phyloP scores from a whole-genome alignment of 2,329 filamentous ascomycete species.

The Alternaria tenuissima region DNA sequence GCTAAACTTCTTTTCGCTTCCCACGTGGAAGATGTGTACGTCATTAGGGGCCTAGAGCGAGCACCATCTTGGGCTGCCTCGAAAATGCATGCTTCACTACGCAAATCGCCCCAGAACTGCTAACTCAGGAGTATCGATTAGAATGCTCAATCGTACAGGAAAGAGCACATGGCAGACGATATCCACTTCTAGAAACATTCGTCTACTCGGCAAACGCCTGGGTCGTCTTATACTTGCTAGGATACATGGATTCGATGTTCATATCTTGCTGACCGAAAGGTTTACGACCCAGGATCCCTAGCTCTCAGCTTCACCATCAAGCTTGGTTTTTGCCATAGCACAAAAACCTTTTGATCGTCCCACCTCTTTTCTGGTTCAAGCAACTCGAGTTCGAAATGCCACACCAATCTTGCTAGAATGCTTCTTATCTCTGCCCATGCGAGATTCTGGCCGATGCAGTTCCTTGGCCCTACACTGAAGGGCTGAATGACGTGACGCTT shows the following conservation, averaged over 20 bases:
- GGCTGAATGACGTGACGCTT: constrained; percentile 37
- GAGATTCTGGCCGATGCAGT: constrained; percentile 32
- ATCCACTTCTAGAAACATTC: neutral
- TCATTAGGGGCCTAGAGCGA: neutral
- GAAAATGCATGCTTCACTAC: neutral
- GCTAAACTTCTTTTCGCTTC: neutral
- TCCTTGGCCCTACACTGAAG: constrained; percentile 26
- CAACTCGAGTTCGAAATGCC: constrained; percentile 47
- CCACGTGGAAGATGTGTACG: neutral
- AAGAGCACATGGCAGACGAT: too few species aligned
- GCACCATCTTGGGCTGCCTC: neutral
- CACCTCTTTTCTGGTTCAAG: constrained; percentile 22
- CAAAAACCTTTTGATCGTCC: constrained; percentile 41
- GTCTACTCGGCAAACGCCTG: neutral
- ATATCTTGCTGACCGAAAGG: neutral
- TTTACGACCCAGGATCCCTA: neutral
- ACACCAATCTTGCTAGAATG: constrained; percentile 45
- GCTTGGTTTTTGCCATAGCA: constrained; percentile 38
- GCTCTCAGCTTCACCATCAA: constrained; percentile 31
- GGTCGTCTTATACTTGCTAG: neutral
- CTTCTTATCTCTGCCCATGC: constrained; percentile 46
- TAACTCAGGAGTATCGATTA: neutral
- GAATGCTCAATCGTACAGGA: neutral
- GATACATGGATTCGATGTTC: neutral
- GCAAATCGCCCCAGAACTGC: neutral